Evolutionary conservation across 805 yeast genomes (phyloP).

Genomic region (Candida dajiaensis): DNA sequence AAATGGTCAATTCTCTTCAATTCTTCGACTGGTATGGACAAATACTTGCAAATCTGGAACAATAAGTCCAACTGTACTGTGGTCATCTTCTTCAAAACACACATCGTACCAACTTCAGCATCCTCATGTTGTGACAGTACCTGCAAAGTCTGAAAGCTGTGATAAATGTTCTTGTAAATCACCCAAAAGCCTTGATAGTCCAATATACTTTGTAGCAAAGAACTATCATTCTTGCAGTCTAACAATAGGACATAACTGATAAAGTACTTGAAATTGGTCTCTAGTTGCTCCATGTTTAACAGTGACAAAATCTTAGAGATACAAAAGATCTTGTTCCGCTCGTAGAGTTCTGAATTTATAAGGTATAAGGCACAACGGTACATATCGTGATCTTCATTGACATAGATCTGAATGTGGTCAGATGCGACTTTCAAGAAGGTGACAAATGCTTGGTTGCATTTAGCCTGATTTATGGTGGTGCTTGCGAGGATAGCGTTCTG

Average conservation of each 20-base stretch:
- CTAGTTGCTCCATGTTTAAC: conserved; percentile 30
- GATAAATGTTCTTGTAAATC: conserved; percentile 36
- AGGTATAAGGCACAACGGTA: conserved; percentile 30
- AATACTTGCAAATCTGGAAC: conserved; percentile 48
- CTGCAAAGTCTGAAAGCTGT: conserved; percentile 18
- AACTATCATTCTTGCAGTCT: conserved; percentile 37
- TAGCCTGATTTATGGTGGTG: conserved; percentile 5
- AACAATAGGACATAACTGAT: conserved; percentile 38
- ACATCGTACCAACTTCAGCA: conserved; percentile 27
- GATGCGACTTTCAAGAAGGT: conserved; percentile 19
- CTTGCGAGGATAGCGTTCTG: conserved; percentile 11
- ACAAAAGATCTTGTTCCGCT: conserved; percentile 37
- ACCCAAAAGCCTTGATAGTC: conserved; percentile 49
- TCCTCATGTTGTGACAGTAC: conserved; percentile 23
- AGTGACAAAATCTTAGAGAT: conserved; percentile 43
- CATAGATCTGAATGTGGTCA: conserved; percentile 19
- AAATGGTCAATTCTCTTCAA: conserved; percentile 35
- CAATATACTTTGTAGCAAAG: conserved; percentile 38
- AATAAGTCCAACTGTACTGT: conserved; percentile 44
- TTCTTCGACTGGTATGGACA: conserved; percentile 38
- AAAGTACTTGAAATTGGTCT: conserved; percentile 32
- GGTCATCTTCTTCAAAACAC: conserved; percentile 31
- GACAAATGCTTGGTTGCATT: conserved; percentile 18
- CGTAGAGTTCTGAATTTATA: conserved; percentile 30
- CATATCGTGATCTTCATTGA: conserved; percentile 26